A percentile compares a stretch with the other conserved stretches of the same genome.
Conservation (phyloP, 129 eudicot species). For the Tanacetum coccineum region DNA sequence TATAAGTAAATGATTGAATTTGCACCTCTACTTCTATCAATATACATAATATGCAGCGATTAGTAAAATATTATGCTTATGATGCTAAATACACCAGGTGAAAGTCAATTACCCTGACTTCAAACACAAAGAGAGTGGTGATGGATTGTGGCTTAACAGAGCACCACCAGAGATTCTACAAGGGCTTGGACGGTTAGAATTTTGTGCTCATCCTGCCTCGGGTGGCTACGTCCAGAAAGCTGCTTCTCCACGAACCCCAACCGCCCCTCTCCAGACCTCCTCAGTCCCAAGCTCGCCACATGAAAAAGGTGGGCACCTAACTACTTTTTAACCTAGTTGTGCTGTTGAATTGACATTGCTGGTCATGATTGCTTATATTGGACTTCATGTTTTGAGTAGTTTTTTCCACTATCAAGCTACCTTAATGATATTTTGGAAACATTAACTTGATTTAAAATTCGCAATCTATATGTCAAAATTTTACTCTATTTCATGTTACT, state of each 20-base stretch:
- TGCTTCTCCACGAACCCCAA: too few species aligned
- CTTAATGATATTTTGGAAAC: too few species aligned
- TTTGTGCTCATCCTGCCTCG: conserved; percentile 25
- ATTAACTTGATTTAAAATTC: too few species aligned
- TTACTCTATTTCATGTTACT: background rate
- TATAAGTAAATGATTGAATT: background rate
- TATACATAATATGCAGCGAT: background rate
- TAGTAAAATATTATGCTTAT: conserved; percentile 18
- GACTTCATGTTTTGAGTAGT: background rate
- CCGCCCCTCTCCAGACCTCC: too few species aligned
- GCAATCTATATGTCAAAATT: too few species aligned
- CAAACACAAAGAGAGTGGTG: conserved; percentile 56
- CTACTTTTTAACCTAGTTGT: background rate
- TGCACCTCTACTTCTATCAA: background rate
- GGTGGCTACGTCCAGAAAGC: background rate
- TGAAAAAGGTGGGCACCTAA: conserved; percentile 13
- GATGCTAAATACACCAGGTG: conserved; percentile 33
- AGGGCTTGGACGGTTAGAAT: conserved; percentile 40
- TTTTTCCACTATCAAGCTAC: background rate
- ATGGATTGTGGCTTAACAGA: conserved; percentile 46
- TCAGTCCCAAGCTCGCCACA: too few species aligned
- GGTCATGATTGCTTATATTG: conserved; percentile 11
- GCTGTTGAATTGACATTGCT: background rate
- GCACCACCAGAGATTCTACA: conserved; percentile 60
- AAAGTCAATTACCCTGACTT: conserved; percentile 69